These are phyloP conservation scores for Clathrospora elynae DNA, from an alignment of 2,329 filamentous ascomycete species.

Conservation along the genomic window DNA sequence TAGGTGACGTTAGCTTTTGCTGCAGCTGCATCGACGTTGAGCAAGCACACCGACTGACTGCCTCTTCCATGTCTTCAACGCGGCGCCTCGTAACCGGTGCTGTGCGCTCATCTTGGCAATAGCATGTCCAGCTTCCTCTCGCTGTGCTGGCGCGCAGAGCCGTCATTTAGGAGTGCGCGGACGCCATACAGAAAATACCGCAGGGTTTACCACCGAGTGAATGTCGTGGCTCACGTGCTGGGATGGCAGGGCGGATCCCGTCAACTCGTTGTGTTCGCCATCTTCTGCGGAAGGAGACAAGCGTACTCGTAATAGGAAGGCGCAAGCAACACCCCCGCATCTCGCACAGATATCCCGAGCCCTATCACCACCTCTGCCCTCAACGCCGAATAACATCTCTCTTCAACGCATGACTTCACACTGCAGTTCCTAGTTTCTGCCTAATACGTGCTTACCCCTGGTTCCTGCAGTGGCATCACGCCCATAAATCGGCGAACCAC, in stretches of 20 bases:
- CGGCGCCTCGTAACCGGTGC: slow-evolving; percentile 8
- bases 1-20: slow-evolving; percentile 3
- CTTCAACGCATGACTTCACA: background rate
- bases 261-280: too few relatives aligned
- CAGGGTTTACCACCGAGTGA: too few relatives aligned
- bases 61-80: slow-evolving; percentile 7
- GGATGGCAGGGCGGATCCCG: too few relatives aligned
- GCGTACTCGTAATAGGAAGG: too few relatives aligned
- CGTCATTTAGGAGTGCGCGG: too few relatives aligned
- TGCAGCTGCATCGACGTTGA: slow-evolving; percentile 12
- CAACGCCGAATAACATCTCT: background rate
- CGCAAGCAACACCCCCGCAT: background rate
- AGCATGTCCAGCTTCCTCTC: too few relatives aligned
- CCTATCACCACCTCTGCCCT: background rate
- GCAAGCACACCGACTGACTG: slow-evolving; percentile 18
- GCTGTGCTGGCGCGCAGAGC: too few relatives aligned
- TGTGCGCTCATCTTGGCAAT: background rate
- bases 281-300: too few relatives aligned
- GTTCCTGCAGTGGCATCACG: slow-evolving; percentile 25
- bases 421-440: slow-evolving; percentile 5
- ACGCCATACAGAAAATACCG: too few relatives aligned
- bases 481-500: slow-evolving; percentile 22
- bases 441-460: slow-evolving; percentile 8
- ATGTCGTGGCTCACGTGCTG: too few relatives aligned
- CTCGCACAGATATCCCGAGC: too few relatives aligned